Evolutionary conservation across 257 asterid genomes (phyloP).

Genomic region (Haberlea rhodopensis): DNA sequence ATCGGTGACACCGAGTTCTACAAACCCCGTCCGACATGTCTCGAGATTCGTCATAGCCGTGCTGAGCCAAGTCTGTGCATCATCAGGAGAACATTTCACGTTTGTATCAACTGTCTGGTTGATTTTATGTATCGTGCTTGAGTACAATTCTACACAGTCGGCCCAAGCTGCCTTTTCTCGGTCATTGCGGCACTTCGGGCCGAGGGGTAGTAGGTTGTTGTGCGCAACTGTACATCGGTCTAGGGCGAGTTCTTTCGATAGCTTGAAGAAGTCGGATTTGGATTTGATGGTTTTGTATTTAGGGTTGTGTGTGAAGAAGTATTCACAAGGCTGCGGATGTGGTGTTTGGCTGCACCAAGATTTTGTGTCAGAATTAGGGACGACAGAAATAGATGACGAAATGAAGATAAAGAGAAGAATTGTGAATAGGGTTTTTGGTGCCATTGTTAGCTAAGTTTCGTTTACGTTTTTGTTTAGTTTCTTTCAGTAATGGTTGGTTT

Average conservation of each 20-base stretch:
- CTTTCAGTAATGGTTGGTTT: not conserved
- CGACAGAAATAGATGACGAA: conserved; percentile 33
- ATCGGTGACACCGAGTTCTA: conserved; percentile 47
- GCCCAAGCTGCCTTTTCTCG: conserved; percentile 78
- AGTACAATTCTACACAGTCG: conserved; percentile 73
- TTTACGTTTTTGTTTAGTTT: no score
- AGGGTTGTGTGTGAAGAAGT: conserved; percentile 46
- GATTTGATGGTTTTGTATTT: conserved; percentile 40
- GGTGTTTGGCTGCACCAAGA: conserved; percentile 83
- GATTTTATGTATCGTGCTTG: conserved; percentile 36
- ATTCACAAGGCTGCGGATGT: conserved; percentile 63
- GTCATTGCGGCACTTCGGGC: conserved; percentile 46
- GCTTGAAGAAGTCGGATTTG: conserved; percentile 56
- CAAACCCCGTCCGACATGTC: conserved; percentile 63
- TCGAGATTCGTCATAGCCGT: conserved; percentile 67
- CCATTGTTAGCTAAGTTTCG: conserved; percentile 26
- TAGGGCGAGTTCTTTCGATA: conserved; percentile 53
- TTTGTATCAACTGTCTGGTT: conserved; percentile 50
- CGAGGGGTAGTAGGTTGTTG: conserved; percentile 36
- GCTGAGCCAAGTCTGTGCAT: conserved; percentile 82
- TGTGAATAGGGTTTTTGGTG: conserved; percentile 14
- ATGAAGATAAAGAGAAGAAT: conserved; percentile 28
- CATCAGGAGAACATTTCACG: conserved; percentile 35
- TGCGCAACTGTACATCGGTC: conserved; percentile 58
- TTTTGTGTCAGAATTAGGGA: conserved; percentile 30